phyloP scores from a whole-genome alignment of 129 eudicot species.

The Centrapalus pauciflorus region DNA sequence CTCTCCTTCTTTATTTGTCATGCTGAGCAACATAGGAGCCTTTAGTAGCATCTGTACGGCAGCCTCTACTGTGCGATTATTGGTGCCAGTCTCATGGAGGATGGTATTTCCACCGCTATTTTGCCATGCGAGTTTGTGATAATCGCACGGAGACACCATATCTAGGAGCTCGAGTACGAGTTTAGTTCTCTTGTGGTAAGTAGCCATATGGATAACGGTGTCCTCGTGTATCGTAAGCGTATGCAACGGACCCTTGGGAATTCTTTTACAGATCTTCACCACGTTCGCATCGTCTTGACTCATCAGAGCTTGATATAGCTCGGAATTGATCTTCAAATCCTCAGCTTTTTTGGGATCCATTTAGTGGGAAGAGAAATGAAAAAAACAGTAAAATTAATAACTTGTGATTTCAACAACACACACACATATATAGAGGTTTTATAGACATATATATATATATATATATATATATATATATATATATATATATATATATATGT shows the following conservation, averaged over 20 bases:
- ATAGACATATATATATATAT: too few species aligned
- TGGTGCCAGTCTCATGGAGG: slow-evolving; percentile 29
- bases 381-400: too few species aligned
- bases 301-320: slow-evolving; percentile 19
- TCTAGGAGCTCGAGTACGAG: slow-evolving; percentile 20
- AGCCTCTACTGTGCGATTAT: background rate
- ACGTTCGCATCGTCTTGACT: background rate
- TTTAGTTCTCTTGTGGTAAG: slow-evolving; percentile 7
- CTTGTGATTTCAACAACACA: background rate
- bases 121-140: background rate
- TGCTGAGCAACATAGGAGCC: slow-evolving; percentile 24
- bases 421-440: too few species aligned
- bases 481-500: too few species aligned
- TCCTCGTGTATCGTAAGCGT: slow-evolving; percentile 21
- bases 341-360: slow-evolving; percentile 17
- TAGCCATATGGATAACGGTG: slow-evolving; percentile 40
- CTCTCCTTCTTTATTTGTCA: slow-evolving; percentile 25
- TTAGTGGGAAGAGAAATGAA: background rate
- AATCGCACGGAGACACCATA: background rate
- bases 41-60: slow-evolving; percentile 8
- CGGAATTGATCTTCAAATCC: background rate
- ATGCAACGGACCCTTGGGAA: slow-evolving; percentile 27
- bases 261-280: slow-evolving; percentile 6
- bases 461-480: too few species aligned
- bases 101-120: slow-evolving; percentile 21